phyloP scores from a whole-genome alignment of 768 basidiomycete species.

The Lactarius deliciosus region DNA sequence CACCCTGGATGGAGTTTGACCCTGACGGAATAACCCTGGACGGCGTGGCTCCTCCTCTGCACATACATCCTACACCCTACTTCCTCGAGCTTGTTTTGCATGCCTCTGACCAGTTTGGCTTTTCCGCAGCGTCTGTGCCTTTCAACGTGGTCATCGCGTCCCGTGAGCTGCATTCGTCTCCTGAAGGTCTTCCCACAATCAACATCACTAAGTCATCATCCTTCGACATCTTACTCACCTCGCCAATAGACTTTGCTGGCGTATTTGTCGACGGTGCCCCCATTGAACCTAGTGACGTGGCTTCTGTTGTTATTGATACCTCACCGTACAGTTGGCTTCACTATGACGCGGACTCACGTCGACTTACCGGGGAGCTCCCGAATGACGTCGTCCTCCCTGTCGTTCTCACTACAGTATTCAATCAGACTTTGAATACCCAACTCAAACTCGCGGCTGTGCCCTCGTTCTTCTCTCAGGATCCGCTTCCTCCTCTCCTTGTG shows the following conservation, averaged over 20 bases:
- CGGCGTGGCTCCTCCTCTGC: slow-evolving; percentile 65
- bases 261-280: slow-evolving; percentile 60
- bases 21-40: slow-evolving; percentile 66
- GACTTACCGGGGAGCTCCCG: slow-evolving; percentile 66
- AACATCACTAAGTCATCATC: slow-evolving; percentile 63
- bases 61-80: slow-evolving; percentile 41
- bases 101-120: slow-evolving; percentile 74
- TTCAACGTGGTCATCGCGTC: slow-evolving; percentile 68
- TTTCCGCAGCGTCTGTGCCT: slow-evolving; percentile 53
- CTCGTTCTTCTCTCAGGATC: slow-evolving; percentile 65
- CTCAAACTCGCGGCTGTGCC: slow-evolving; percentile 66
- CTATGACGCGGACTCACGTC: slow-evolving; percentile 55
- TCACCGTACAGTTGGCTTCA: slow-evolving; percentile 57
- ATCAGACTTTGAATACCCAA: slow-evolving; percentile 64
- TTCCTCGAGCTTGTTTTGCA: slow-evolving; percentile 55
- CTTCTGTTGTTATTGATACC: slow-evolving; percentile 56
- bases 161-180: slow-evolving; percentile 60
- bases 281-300: slow-evolving; percentile 60
- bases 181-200: slow-evolving; percentile 54
- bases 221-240: slow-evolving; percentile 53
- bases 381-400: slow-evolving; percentile 53
- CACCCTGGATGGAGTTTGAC: slow-evolving; percentile 76
- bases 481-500: slow-evolving; percentile 56
- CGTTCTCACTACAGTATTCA: slow-evolving; percentile 59
- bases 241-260: slow-evolving; percentile 59